Percentiles rank a stretch among this genome's conserved stretches.
Evolutionary conservation across 192 early-diverging fungal genomes (phyloP).

Genomic region (Piromyces finnis): DNA sequence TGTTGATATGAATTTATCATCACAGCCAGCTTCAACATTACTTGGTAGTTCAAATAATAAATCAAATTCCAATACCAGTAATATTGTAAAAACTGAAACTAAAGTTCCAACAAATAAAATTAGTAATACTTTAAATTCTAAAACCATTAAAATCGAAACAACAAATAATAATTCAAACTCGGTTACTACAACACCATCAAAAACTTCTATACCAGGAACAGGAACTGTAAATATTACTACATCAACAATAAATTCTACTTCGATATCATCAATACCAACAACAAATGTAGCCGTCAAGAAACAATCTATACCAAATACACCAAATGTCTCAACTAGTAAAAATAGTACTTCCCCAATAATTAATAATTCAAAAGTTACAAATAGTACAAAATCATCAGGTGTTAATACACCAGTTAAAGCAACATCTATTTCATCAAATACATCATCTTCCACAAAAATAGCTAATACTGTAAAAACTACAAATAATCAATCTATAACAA

Average conservation of each 20-base stretch:
- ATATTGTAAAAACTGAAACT: neutral
- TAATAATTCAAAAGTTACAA: neutral
- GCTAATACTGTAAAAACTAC: neutral
- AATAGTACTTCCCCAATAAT: neutral
- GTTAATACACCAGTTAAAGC: neutral
- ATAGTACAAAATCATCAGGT: neutral
- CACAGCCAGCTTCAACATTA: neutral
- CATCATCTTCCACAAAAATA: neutral
- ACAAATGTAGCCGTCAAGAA: neutral
- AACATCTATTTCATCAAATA: neutral
- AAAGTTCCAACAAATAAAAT: neutral
- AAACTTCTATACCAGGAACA: neutral
- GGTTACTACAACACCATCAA: neutral
- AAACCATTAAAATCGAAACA: neutral
- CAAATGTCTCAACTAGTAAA: neutral
- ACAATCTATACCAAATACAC: neutral
- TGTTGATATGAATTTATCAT: neutral
- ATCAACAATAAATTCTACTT: neutral
- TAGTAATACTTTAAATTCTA: neutral
- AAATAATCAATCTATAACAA: neutral
- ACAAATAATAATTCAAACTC: neutral
- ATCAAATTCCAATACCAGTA: neutral
- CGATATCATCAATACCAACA: neutral
- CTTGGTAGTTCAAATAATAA: neutral
- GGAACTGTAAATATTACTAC: neutral